These are phyloP conservation scores for Mycena chlorophos DNA, from an alignment of 768 basidiomycete species.

Conservation along the genomic window DNA sequence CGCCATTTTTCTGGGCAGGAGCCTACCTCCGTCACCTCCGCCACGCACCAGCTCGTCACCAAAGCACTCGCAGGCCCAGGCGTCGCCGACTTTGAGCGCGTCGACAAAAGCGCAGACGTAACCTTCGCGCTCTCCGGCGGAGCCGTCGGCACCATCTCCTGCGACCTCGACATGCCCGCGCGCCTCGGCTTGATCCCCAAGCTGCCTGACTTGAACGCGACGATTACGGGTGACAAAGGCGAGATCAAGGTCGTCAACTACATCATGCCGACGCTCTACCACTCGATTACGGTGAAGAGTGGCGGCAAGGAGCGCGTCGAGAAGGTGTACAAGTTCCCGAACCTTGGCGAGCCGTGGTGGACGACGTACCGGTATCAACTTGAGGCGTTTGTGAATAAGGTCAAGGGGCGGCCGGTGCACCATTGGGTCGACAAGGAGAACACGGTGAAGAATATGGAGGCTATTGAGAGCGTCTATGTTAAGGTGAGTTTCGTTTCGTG, in stretches of 20 bases:
- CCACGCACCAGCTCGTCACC: conserved; percentile 31
- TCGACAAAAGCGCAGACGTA: conserved; percentile 36
- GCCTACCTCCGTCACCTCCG: conserved; percentile 43
- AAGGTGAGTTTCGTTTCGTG: conserved; percentile 38
- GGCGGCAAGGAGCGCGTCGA: conserved; percentile 35
- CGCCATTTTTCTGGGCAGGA: conserved; percentile 48
- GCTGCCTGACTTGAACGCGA: conserved; percentile 36
- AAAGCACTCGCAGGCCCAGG: conserved; percentile 24
- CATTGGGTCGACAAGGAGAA: conserved; percentile 58
- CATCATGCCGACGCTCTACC: conserved; percentile 46
- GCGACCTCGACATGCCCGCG: conserved; percentile 34
- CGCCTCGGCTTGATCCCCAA: conserved; percentile 38
- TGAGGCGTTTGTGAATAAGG: conserved; percentile 62
- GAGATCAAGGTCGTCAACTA: conserved; percentile 44
- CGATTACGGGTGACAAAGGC: conserved; percentile 46
- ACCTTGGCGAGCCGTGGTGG: conserved; percentile 62
- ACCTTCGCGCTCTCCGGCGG: conserved; percentile 33
- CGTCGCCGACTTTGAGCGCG: conserved; percentile 23
- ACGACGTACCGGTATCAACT: conserved; percentile 57
- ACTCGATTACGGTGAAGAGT: conserved; percentile 46
- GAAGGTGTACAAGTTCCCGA: conserved; percentile 44
- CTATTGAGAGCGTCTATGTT: conserved; percentile 58
- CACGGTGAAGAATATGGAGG: conserved; percentile 55
- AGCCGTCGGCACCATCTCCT: conserved; percentile 37
- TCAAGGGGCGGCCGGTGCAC: conserved; percentile 51